These are phyloP conservation scores for Candida incommunis DNA, from an alignment of 805 yeast genomes.

Conservation along the genomic window DNA sequence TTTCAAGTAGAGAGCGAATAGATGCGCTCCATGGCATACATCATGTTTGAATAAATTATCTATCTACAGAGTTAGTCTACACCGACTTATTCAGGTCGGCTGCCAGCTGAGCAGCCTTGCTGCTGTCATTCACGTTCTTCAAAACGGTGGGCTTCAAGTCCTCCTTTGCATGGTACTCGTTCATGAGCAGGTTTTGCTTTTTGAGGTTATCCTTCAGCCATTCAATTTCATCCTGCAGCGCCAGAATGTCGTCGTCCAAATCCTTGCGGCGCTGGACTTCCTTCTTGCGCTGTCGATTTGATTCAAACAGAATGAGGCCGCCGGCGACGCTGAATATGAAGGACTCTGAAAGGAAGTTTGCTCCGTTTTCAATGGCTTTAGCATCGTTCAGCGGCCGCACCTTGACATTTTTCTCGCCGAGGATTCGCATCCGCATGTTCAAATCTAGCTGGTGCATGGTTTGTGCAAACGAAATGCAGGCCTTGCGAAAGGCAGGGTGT, in stretches of 20 bases:
- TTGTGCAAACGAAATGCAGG: slow-evolving; percentile 64
- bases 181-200: slow-evolving; percentile 24
- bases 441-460: slow-evolving; percentile 52
- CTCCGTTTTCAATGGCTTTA: slow-evolving; percentile 72
- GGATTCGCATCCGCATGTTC: slow-evolving; percentile 41
- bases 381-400: slow-evolving; percentile 71
- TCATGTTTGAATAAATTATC: too few species aligned
- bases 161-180: slow-evolving; percentile 36
- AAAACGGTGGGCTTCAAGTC: slow-evolving; percentile 33
- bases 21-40: too few species aligned
- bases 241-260: slow-evolving; percentile 57
- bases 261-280: slow-evolving; percentile 46
- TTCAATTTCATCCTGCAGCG: slow-evolving; percentile 56
- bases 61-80: too few species aligned
- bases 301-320: slow-evolving; percentile 55
- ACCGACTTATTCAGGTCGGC: neutral
- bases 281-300: slow-evolving; percentile 51
- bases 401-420: slow-evolving; percentile 38
- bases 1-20: slow-evolving; percentile 41
- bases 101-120: neutral
- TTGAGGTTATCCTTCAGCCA: slow-evolving; percentile 30
- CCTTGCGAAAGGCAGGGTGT: slow-evolving; percentile 43
- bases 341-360: slow-evolving; percentile 61
- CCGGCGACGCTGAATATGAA: slow-evolving; percentile 76
- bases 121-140: slow-evolving; percentile 12